Base-by-base conservation (phyloP, 169 alveolate genomes). In the Plasmodium inui region DNA sequence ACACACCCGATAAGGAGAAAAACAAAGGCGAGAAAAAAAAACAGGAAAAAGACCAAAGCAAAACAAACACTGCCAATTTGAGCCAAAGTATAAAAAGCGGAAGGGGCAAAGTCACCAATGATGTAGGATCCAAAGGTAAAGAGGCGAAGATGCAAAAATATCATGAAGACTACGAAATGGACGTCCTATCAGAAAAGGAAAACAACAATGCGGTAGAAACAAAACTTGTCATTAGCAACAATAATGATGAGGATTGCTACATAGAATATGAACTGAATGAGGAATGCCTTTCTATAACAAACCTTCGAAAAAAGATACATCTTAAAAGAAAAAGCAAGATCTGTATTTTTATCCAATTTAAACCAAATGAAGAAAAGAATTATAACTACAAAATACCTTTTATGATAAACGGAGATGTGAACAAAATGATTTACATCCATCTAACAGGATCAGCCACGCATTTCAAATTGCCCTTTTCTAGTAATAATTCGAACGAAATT, bases 181-280 rank as follows among this genome's bases (percentile, higher is more conserved):
- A 88, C 61, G 70, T 30, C 17, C 39, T 61, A 3, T 30, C 74
- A 14, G 88, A 57, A 19, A 70, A 73, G n/a, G 76, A 79, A 78
- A 67, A 79, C 73, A 78, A 41, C 22, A 88, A 70, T 70, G 32
- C 74, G 1, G 82, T 41, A 39, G 57, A 78, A 50, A 44, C 94
- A 17, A 88, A 88, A 79, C 82, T 88, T 37, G 12, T 78, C 14
- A 88, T 88, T 78, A 22, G 79, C 53, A 88, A 88, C 72, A 88
- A 88, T 80, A 88, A 80, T 79, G 88, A 88, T 34, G 94, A 78
- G 71, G 94, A 88, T 41, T 88, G 94, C 22, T 78, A 79, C 71
- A 79, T 88, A 26, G 94, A 88, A 61, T 88, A 88, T 80, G 89
- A 76, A 19, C 10, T 88, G 46, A 88, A 79, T 88, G 94, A 88